Evolutionary conservation across 306 rosid genomes (phyloP).

Genomic region (Dalbergia oliveri): DNA sequence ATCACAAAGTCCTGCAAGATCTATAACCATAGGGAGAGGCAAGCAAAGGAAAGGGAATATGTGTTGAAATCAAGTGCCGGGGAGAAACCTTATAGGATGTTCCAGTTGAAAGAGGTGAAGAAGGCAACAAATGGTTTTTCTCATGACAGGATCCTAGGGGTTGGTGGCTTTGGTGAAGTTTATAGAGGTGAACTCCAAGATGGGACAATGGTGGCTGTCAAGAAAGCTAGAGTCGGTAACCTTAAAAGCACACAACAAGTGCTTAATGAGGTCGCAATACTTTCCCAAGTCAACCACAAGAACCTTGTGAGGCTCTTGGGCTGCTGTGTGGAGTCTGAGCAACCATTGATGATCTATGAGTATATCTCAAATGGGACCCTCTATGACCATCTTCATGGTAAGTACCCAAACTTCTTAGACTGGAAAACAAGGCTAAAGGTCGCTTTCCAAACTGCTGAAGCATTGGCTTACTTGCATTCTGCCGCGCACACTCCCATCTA

Average conservation of each 20-base stretch:
- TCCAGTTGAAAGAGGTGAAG: slow-evolving; percentile 78
- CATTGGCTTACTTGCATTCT: slow-evolving; percentile 87
- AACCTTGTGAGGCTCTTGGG: slow-evolving; percentile 88
- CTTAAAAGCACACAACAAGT: slow-evolving; percentile 91
- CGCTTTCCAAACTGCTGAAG: slow-evolving; percentile 91
- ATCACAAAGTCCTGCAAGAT: slow-evolving; percentile 55
- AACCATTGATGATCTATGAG: slow-evolving; percentile 92
- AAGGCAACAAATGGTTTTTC: slow-evolving; percentile 85
- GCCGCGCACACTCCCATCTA: slow-evolving; percentile 87
- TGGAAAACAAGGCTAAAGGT: slow-evolving; percentile 88
- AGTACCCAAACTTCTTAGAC: slow-evolving; percentile 69
- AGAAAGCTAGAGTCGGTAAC: slow-evolving; percentile 88
- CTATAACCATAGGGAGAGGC: slow-evolving; percentile 47
- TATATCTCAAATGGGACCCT: slow-evolving; percentile 94
- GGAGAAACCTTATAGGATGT: slow-evolving; percentile 70
- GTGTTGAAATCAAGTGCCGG: slow-evolving; percentile 62
- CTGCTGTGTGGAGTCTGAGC: slow-evolving; percentile 85
- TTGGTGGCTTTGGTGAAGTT: slow-evolving; percentile 95
- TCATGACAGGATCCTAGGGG: slow-evolving; percentile 69
- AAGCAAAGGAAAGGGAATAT: slow-evolving; percentile 68
- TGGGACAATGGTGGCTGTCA: slow-evolving; percentile 83
- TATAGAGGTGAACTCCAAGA: slow-evolving; percentile 85
- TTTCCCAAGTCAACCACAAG: slow-evolving; percentile 93
- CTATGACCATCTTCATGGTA: slow-evolving; percentile 84
- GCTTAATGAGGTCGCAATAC: slow-evolving; percentile 90